These are phyloP conservation scores for Periconia sp. DNA, from an alignment of 2,329 filamentous ascomycete genomes.

Conservation along the genomic window DNA sequence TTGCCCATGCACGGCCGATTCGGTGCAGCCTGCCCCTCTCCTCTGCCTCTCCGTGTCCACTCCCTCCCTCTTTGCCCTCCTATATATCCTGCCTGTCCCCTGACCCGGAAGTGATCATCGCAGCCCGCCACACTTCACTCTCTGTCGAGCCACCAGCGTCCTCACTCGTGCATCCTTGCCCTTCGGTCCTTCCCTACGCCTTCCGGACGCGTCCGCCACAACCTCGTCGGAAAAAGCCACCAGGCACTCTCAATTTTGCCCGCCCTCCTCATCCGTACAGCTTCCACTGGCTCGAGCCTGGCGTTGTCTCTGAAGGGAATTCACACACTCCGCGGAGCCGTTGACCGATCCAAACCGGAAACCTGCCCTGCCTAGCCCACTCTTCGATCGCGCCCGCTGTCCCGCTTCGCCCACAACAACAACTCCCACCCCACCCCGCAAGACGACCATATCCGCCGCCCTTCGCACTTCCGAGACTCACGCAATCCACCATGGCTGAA, in stretches of 20 bases:
- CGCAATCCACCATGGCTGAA: slow-evolving; percentile 80
- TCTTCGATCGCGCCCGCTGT: slow-evolving; percentile 33
- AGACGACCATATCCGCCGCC: slow-evolving; percentile 24
- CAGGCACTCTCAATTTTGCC: too few relatives aligned
- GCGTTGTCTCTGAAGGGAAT: slow-evolving; percentile 3
- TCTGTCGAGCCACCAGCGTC: slow-evolving; percentile 28
- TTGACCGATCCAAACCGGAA: slow-evolving; percentile 27
- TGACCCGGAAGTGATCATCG: slow-evolving; percentile 34
- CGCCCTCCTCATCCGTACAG: slow-evolving; percentile 1
- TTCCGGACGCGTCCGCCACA: slow-evolving; percentile 21
- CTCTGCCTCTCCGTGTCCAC: slow-evolving; percentile 7
- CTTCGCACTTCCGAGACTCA: slow-evolving; percentile 24
- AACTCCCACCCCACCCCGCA: slow-evolving; percentile 17
- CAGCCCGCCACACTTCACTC: slow-evolving; percentile 19
- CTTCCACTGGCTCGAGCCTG: slow-evolving; percentile 4
- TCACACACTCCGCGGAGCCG: slow-evolving; percentile 19
- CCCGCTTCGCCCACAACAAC: slow-evolving; percentile 21
- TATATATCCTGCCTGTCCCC: slow-evolving; percentile 14
- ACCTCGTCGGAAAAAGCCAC: background rate
- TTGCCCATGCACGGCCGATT: too few relatives aligned
- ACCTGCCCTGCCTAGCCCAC: slow-evolving; percentile 22
- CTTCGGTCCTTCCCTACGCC: slow-evolving; percentile 22
- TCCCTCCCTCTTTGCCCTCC: slow-evolving; percentile 17
- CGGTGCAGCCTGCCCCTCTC: background rate
- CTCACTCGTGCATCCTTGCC: slow-evolving; percentile 19